Conservation (phyloP, 768 basidiomycete genomes). For the Pulveroboletus sp. region DNA sequence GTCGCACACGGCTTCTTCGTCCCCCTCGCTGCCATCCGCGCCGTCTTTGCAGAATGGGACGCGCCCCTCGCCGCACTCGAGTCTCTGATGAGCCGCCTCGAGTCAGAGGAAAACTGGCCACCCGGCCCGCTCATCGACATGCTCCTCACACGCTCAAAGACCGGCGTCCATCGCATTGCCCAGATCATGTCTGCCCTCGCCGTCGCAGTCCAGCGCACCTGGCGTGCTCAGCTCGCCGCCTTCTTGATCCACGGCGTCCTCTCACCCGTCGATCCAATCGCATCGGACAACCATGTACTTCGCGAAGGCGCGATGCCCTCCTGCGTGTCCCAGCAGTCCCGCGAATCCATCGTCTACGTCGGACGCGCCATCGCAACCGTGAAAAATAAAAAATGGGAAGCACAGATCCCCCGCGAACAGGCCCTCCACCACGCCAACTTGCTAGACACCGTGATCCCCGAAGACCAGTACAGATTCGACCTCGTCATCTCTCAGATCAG, state of each 20-base stretch:
- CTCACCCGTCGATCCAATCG: conserved; percentile 57
- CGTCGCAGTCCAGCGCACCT: conserved; percentile 72
- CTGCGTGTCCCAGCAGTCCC: conserved; percentile 66
- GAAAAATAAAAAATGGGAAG: conserved; percentile 73
- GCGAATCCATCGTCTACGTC: conserved; percentile 81
- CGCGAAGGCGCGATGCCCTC: conserved; percentile 67
- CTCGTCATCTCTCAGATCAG: conserved; percentile 69
- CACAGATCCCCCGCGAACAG: conserved; percentile 66
- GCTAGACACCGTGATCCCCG: conserved; percentile 63
- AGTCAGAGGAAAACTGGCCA: conserved; percentile 47
- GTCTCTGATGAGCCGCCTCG: conserved; percentile 58
- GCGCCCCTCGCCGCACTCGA: conserved; percentile 74
- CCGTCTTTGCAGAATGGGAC: conserved; percentile 86
- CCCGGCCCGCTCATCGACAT: conserved; percentile 82
- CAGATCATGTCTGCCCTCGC: conserved; percentile 69
- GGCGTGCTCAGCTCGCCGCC: conserved; percentile 79
- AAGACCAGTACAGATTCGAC: conserved; percentile 77
- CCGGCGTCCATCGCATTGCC: conserved; percentile 74
- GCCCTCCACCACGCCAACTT: conserved; percentile 61
- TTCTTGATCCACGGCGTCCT: conserved; percentile 79
- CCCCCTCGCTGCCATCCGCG: conserved; percentile 78
- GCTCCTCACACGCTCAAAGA: conserved; percentile 64
- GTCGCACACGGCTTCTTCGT: conserved; percentile 83
- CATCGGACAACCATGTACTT: conserved; percentile 55
- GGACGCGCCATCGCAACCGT: conserved; percentile 85